Base-by-base conservation (phyloP, 2,329 filamentous ascomycete genomes). In the Xylariaceae sp. region DNA sequence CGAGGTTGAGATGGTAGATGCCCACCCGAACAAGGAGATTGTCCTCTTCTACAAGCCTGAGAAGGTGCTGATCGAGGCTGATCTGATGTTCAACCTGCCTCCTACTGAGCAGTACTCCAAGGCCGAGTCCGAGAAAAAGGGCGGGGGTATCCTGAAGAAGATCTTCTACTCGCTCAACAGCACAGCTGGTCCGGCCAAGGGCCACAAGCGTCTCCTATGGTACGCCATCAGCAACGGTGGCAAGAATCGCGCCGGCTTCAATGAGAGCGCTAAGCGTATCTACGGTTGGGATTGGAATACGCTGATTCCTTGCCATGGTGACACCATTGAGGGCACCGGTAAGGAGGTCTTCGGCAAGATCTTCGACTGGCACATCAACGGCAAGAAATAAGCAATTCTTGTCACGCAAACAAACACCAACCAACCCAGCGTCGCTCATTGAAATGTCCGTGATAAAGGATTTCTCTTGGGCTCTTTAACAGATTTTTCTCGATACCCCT, bases 221-320 rank as follows among this genome's bases (percentile, higher is more conserved):
- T 93, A 96, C 74, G 77, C 80, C 1, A 73, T 86, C 26, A 87
- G 83, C 51, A 70, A 74, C 16, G 60, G 74, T 67, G 55, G 67
- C 24, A 78, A 76, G 33, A 85, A 97, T 74, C 80, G 90, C 26
- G 64, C 75, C 4, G 87, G 84, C 12, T 96, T 92, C 74, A 87
- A 87, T 62, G 80, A 85, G 61, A 92, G 88, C 65, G 77, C 92
- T 36, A 77, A 75, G 65, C 81, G 82, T 58, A 94, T 98, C 61
- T 79, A 86, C 50, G 72, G 75, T 52, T 99, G 94, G 94, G 88
- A 94, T 56, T 96, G 97, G 71, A 85, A 88, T 63, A 87, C 87
- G 34, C 81, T 98, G 47, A 87, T 99, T 58, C 92, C 94, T 0
- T 98, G 94, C 73, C 95, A 99, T 75, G 95, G 95, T 7, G 95